Conservation (phyloP, 768 basidiomycete species). For the Pulveroboletus frians region DNA sequence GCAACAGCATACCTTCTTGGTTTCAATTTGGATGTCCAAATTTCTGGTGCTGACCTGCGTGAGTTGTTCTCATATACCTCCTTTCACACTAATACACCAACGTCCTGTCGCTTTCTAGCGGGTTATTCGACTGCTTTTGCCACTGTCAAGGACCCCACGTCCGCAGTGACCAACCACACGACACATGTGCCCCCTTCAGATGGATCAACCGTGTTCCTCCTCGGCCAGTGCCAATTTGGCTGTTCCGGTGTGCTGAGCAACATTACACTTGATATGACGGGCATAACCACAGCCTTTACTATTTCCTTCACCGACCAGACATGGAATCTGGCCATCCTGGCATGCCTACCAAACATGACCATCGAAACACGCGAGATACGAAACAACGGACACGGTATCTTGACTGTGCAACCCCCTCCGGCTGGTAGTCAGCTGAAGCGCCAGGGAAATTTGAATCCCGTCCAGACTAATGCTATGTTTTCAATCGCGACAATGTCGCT, state of each 20-base stretch:
- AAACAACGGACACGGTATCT: slow-evolving; percentile 13
- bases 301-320: slow-evolving; percentile 12
- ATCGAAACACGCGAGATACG: slow-evolving; percentile 28
- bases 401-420: slow-evolving; percentile 17
- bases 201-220: slow-evolving; percentile 21
- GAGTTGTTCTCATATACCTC: background rate
- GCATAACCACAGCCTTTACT: slow-evolving; percentile 9
- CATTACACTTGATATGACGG: slow-evolving; percentile 11
- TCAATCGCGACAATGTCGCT: slow-evolving; percentile 16
- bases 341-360: slow-evolving; percentile 18
- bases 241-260: slow-evolving; percentile 1
- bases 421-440: slow-evolving; percentile 4
- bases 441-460: slow-evolving; percentile 23
- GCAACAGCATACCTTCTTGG: slow-evolving; percentile 13
- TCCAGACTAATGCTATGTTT: slow-evolving; percentile 23
- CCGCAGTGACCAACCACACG: slow-evolving; percentile 17
- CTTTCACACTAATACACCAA: background rate
- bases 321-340: slow-evolving; percentile 21
- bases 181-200: slow-evolving; percentile 14
- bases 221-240: slow-evolving; percentile 20
- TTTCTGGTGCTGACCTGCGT: slow-evolving; percentile 4
- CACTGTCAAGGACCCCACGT: slow-evolving; percentile 5
- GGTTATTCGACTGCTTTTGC: background rate
- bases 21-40: slow-evolving; percentile 16
- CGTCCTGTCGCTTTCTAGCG: background rate